phyloP scores from a whole-genome alignment of 1,139 yeast genomes.

The Saccharomyces hybrid region DNA sequence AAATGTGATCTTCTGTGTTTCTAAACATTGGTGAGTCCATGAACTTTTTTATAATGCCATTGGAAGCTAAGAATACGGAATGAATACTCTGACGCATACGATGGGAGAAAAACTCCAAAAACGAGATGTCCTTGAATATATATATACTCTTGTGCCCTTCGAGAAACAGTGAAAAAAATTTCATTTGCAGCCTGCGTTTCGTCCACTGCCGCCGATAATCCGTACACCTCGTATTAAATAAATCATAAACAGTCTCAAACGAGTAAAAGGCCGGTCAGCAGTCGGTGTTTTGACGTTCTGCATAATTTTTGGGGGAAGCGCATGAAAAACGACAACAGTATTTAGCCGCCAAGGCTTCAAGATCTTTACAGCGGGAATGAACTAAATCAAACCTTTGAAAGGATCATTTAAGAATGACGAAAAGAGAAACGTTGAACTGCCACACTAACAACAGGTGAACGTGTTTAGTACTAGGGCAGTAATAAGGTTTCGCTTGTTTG shows the following conservation, averaged over 20 bases:
- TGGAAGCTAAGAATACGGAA: not conserved
- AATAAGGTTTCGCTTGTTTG: not conserved
- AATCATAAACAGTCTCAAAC: not conserved
- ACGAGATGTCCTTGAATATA: not conserved
- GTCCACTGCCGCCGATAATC: not conserved
- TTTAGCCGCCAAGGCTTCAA: not conserved
- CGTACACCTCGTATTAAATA: not conserved
- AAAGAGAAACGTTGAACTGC: not conserved
- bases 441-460: not conserved
- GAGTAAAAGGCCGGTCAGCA: not conserved
- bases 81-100: not conserved
- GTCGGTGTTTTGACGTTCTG: not conserved
- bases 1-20: not conserved
- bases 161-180: not conserved
- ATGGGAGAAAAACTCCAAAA: not conserved
- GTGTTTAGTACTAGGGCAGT: not conserved
- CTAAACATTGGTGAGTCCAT: not conserved
- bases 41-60: not conserved
- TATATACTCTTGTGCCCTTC: not conserved
- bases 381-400: not conserved
- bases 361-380: not conserved
- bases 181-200: not conserved
- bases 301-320: not conserved
- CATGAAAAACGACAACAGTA: not conserved
- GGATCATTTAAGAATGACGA: not conserved